A percentile compares a stretch with the other conserved stretches of the same genome.
Evolutionary conservation across 495 filamentous ascomycete species (phyloP).

Genomic region (Xylaria grammica): DNA sequence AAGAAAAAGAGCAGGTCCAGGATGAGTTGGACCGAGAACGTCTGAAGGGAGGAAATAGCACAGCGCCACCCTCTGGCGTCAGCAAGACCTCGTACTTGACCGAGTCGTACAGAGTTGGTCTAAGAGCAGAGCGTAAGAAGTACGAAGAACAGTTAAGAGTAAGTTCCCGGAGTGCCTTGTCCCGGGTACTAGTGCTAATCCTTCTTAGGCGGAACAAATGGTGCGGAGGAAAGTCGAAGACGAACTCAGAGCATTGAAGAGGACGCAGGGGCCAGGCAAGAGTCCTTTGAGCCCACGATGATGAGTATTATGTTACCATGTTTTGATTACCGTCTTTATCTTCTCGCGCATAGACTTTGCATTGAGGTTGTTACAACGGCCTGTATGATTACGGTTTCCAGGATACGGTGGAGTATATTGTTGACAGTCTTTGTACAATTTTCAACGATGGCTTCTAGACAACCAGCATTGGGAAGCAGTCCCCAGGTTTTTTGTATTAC

Average conservation of each 20-base stretch:
- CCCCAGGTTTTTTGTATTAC: constrained; percentile 30
- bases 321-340: constrained; percentile 21
- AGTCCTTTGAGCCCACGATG: constrained; percentile 38
- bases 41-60: constrained; percentile 36
- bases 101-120: constrained; percentile 36
- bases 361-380: neutral
- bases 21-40: constrained; percentile 53
- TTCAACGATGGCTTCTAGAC: constrained; percentile 20
- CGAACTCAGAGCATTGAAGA: constrained; percentile 46
- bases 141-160: constrained; percentile 57
- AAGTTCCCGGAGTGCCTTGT: constrained; percentile 27
- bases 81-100: constrained; percentile 40
- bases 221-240: constrained; percentile 52
- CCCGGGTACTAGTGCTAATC: constrained; percentile 24
- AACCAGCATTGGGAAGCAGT: constrained; percentile 24
- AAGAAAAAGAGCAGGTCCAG: constrained; percentile 41
- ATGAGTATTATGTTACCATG: constrained; percentile 23
- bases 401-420: constrained; percentile 20
- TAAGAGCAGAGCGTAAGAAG: constrained; percentile 58
- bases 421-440: constrained; percentile 20
- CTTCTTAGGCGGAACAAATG: constrained; percentile 52
- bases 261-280: constrained; percentile 41
- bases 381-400: constrained; percentile 22
- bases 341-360: constrained; percentile 28
- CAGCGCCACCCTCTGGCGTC: constrained; percentile 28